These are phyloP conservation scores for Ogataea zsoltii DNA, from an alignment of 805 yeast genomes.

Conservation along the genomic window DNA sequence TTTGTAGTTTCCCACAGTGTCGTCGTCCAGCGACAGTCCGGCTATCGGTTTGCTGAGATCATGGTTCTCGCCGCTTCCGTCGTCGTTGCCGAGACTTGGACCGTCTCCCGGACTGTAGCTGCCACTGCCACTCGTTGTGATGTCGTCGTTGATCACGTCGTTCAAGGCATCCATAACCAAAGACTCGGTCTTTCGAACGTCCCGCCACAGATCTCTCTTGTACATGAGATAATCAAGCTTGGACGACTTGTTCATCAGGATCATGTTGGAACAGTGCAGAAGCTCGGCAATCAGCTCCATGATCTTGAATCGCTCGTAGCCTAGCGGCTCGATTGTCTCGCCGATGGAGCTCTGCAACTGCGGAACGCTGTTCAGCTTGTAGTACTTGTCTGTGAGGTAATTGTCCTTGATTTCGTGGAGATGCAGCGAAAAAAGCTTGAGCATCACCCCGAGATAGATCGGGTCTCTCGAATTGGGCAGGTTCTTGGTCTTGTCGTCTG, in stretches of 20 bases:
- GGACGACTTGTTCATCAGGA: slow-evolving; percentile 72
- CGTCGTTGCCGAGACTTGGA: no score
- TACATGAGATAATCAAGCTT: slow-evolving; percentile 61
- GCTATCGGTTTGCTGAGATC: slow-evolving; percentile 20
- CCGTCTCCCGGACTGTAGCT: no score
- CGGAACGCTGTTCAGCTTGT: slow-evolving; percentile 25
- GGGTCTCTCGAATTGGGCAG: slow-evolving; percentile 93
- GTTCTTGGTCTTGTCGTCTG: slow-evolving; percentile 28
- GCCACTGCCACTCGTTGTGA: background rate
- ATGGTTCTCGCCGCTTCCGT: slow-evolving; percentile 18
- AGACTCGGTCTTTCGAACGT: slow-evolving; percentile 45
- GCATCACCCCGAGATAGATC: slow-evolving; percentile 83
- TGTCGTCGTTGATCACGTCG: slow-evolving; percentile 31
- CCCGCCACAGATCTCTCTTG: slow-evolving; percentile 71
- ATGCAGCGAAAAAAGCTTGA: slow-evolving; percentile 64
- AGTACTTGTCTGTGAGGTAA: slow-evolving; percentile 33
- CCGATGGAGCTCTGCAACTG: slow-evolving; percentile 61
- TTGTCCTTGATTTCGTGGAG: slow-evolving; percentile 32
- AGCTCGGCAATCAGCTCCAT: slow-evolving; percentile 92
- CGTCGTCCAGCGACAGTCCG: slow-evolving; percentile 29
- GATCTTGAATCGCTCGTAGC: slow-evolving; percentile 86
- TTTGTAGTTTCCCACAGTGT: slow-evolving; percentile 9
- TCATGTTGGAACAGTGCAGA: slow-evolving; percentile 95
- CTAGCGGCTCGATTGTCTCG: slow-evolving; percentile 62
- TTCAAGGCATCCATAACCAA: slow-evolving; percentile 37